Evolutionary conservation across 257 asterid genomes (phyloP), one percentile per base, ranked within the genome.

Genomic region (Solanum ossicruentum): DNA sequence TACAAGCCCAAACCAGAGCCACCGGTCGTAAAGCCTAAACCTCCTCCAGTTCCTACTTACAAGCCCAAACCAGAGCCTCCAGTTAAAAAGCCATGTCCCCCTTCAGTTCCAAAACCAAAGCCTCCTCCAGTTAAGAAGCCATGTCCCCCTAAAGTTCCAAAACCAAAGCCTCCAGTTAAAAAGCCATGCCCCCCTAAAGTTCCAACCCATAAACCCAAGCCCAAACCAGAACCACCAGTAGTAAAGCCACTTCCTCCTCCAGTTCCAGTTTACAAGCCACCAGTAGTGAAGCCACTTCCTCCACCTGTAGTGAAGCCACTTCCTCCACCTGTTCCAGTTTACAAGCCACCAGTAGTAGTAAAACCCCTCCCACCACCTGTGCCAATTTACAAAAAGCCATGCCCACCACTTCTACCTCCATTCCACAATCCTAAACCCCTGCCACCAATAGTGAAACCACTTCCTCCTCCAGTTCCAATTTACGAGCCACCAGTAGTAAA

Each of bases 241-340:
- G 55, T 28, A 1, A 87, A 88, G 70, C 89, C 93, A 4, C 90
- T 85, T 10, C 90, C 89, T 20, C 94, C 94, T 3, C 91, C 92
- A 1, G 45, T 85, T 18, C 95, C 93, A 6, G 67, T 85, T 12
- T 89, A 87, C 86, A 20, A 18, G 17, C 56, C 56, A 7, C 80
- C 84, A 8, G n/a, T 45, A 12, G 51, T n/a, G 2, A 86, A 87
- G 67, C 89, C 93, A 3, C 89, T 85, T 5, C 90, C 89, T n/a
- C 93, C 93, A 5, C 90, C 91, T 0, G 41, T 85, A 12, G 51
- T n/a, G 2, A 86, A 87, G 67, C 89, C 93, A 3, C 89, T 85
- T 5, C 90, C 89, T n/a, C 93, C 93, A 5, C 90, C 91, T 0
- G 41, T 85, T 17, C 94, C 92, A 5, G 57, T 85, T 11, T 88